Conservation (phyloP, 805 yeast species). For the Sugiyamaella boreocaroliniensis region DNA sequence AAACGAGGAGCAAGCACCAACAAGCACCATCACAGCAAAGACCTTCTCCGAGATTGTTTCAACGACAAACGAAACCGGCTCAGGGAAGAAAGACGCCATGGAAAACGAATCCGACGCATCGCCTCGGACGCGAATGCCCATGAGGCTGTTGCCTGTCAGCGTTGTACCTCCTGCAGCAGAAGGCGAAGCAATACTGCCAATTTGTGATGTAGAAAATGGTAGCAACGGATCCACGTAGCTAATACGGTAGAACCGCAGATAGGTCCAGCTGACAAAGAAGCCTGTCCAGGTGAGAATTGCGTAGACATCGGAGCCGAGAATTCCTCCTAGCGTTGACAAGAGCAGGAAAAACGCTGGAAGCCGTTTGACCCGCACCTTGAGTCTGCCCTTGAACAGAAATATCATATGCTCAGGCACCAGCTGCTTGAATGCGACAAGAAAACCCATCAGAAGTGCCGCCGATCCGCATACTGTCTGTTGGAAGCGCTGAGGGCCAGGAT, state of each 20-base stretch:
- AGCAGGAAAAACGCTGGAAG: conserved; percentile 36
- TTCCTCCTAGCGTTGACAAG: conserved; percentile 23
- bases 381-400: conserved; percentile 40
- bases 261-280: conserved; percentile 66
- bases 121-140: conserved; percentile 46
- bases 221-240: conserved; percentile 49
- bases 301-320: conserved; percentile 23
- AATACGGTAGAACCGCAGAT: conserved; percentile 69
- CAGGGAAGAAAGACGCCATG: conserved; percentile 79
- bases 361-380: conserved; percentile 39
- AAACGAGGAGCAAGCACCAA: conserved; percentile 54
- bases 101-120: conserved; percentile 90
- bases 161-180: conserved; percentile 1
- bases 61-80: conserved; percentile 44
- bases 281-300: conserved; percentile 31
- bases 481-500: conserved; percentile 18
- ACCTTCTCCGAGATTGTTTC: conserved; percentile 43
- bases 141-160: conserved; percentile 3
- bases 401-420: conserved; percentile 56
- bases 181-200: not conserved
- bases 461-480: conserved; percentile 48
- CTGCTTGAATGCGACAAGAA: conserved; percentile 60
- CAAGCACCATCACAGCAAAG: conserved; percentile 35
- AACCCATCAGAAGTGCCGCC: conserved; percentile 50
- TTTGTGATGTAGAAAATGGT: conserved; percentile 31